phyloP scores from a whole-genome alignment of 2,329 filamentous ascomycete species.

The Fusarium acutatum region DNA sequence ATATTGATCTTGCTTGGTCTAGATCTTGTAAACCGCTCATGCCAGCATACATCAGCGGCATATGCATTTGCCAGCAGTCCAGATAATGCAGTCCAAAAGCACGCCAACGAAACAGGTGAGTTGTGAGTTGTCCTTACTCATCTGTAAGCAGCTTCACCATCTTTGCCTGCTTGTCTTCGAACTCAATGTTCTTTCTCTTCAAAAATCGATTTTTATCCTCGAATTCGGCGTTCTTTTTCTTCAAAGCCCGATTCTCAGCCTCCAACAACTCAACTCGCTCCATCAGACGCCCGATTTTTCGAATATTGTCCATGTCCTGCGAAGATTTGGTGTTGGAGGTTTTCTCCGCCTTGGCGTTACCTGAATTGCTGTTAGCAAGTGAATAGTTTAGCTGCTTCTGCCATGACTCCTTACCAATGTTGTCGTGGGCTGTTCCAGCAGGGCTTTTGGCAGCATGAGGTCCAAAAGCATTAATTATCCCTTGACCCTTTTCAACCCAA shows the following conservation, averaged over 20 bases:
- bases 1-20: background rate
- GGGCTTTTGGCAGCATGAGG: no score
- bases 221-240: background rate
- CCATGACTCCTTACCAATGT: background rate
- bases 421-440: background rate
- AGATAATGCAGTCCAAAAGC: background rate
- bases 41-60: constrained; percentile 10
- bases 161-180: background rate
- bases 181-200: background rate
- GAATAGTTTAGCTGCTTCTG: background rate
- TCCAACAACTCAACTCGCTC: background rate
- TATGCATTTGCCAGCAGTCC: constrained; percentile 9
- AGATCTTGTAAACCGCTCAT: constrained; percentile 18
- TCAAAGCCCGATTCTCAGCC: background rate
- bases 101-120: background rate
- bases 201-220: background rate
- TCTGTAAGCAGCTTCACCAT: background rate
- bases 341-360: accelerated
- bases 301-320: background rate
- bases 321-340: background rate
- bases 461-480: no score
- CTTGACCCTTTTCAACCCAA: no score
- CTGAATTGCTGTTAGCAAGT: background rate
- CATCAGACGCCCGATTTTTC: background rate
- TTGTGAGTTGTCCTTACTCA: background rate